These are phyloP conservation scores for Xylariales sp. DNA, from an alignment of 2,329 filamentous ascomycete genomes.

Conservation along the genomic window DNA sequence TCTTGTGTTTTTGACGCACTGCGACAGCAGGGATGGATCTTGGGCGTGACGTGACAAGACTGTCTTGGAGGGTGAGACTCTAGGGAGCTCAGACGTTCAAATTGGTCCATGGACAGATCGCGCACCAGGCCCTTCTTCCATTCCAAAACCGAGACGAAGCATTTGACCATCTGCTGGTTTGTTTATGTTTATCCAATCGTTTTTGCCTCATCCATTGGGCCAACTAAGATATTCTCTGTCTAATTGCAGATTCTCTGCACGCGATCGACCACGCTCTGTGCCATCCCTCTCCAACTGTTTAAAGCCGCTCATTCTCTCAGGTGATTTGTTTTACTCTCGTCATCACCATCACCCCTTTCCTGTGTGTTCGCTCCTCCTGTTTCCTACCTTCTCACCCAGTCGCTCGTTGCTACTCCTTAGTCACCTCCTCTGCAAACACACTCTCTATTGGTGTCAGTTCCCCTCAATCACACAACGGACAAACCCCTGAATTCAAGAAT, in stretches of 20 bases:
- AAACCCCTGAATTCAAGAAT: too few relatives aligned
- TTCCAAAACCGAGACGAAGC: neutral
- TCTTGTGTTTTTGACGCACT: slow-evolving; percentile 4
- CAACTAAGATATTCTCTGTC: slow-evolving; percentile 22
- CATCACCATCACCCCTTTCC: slow-evolving; percentile 7
- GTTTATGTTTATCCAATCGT: slow-evolving; percentile 19
- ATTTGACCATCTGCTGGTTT: slow-evolving; percentile 7
- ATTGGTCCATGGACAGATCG: neutral
- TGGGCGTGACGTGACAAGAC: slow-evolving; percentile 10
- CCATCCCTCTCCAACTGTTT: slow-evolving; percentile 14
- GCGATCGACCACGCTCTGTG: slow-evolving; percentile 13
- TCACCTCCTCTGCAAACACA: too few relatives aligned
- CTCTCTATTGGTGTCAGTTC: slow-evolving; percentile 6
- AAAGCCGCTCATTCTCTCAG: slow-evolving; percentile 11
- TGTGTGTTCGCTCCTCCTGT: slow-evolving; percentile 8
- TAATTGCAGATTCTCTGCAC: slow-evolving; percentile 25
- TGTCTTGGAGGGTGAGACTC: slow-evolving; percentile 13
- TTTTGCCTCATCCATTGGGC: slow-evolving; percentile 16
- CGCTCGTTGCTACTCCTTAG: slow-evolving; percentile 17
- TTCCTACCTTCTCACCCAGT: slow-evolving; percentile 11
- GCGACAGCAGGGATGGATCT: slow-evolving; percentile 10
- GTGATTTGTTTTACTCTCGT: neutral
- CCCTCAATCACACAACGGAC: too few relatives aligned
- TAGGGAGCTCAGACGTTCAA: too few relatives aligned
- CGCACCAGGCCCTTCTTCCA: neutral